Conservation (phyloP, 2,329 filamentous ascomycete genomes). For the Fusarium sp. region DNA sequence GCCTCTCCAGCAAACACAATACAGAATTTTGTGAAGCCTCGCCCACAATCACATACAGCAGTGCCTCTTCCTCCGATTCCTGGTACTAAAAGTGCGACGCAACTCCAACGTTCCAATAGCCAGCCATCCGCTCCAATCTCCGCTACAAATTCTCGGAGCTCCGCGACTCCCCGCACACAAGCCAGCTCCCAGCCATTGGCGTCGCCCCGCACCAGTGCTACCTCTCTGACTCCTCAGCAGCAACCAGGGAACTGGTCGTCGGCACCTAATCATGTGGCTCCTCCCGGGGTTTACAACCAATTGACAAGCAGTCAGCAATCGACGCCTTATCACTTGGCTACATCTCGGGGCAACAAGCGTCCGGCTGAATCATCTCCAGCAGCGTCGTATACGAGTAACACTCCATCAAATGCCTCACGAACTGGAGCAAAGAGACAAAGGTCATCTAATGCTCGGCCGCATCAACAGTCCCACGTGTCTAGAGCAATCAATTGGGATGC, state of each 20-base stretch:
- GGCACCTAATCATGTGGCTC: neutral
- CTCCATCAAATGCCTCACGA: neutral
- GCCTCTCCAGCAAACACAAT: neutral
- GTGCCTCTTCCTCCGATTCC: neutral
- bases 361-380: neutral
- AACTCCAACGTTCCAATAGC: neutral
- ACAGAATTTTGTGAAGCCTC: neutral
- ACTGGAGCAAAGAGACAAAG: neutral
- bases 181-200: neutral
- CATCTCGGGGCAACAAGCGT: neutral
- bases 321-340: neutral
- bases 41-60: neutral
- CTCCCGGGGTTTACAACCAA: neutral
- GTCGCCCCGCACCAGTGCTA: neutral
- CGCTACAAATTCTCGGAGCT: neutral
- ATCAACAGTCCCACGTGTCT: neutral
- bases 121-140: neutral
- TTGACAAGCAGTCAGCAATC: neutral
- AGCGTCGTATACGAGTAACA: neutral
- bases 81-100: neutral
- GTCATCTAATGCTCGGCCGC: neutral
- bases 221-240: neutral
- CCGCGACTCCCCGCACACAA: neutral
- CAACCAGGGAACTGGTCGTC: neutral
- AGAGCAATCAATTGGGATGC: neutral